phyloP scores from a whole-genome alignment of 2,329 filamentous ascomycete genomes.

The Cladosporium oxysporum region DNA sequence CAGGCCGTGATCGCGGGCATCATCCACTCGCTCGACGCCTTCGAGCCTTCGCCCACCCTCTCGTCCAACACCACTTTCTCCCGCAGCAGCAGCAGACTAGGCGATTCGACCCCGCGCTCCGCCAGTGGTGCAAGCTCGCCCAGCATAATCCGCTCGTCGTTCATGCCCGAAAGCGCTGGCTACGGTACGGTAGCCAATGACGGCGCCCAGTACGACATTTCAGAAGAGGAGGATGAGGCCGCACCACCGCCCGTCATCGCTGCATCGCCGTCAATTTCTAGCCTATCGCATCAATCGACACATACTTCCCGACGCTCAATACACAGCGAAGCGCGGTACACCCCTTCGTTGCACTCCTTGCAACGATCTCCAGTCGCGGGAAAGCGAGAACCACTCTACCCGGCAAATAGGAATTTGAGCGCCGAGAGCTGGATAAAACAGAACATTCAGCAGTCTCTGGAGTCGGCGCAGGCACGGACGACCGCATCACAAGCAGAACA shows the following conservation, averaged over 20 bases:
- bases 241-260: slow-evolving; percentile 54
- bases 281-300: slow-evolving; percentile 7
- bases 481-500: slow-evolving; percentile 10
- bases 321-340: slow-evolving; percentile 9
- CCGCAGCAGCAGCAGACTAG: slow-evolving; percentile 24
- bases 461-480: slow-evolving; percentile 25
- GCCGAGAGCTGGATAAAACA: slow-evolving; percentile 37
- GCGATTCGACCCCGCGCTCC: slow-evolving; percentile 26
- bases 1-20: slow-evolving; percentile 70
- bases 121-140: slow-evolving; percentile 28
- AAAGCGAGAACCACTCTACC: slow-evolving; percentile 10
- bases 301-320: slow-evolving; percentile 5
- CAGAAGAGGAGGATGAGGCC: slow-evolving; percentile 58
- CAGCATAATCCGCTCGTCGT: slow-evolving; percentile 14
- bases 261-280: slow-evolving; percentile 10
- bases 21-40: slow-evolving; percentile 59
- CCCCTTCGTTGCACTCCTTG: slow-evolving; percentile 11
- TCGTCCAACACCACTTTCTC: slow-evolving; percentile 26
- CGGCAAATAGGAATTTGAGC: slow-evolving; percentile 29
- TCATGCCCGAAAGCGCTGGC: slow-evolving; percentile 23
- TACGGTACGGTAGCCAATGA: slow-evolving; percentile 56
- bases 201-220: slow-evolving; percentile 48
- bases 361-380: slow-evolving; percentile 11
- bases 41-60: slow-evolving; percentile 27
- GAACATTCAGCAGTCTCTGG: slow-evolving; percentile 28